These are phyloP conservation scores for Pythium grandisporangium DNA, from an alignment of 352 stramenopile species.

Conservation along the genomic window DNA sequence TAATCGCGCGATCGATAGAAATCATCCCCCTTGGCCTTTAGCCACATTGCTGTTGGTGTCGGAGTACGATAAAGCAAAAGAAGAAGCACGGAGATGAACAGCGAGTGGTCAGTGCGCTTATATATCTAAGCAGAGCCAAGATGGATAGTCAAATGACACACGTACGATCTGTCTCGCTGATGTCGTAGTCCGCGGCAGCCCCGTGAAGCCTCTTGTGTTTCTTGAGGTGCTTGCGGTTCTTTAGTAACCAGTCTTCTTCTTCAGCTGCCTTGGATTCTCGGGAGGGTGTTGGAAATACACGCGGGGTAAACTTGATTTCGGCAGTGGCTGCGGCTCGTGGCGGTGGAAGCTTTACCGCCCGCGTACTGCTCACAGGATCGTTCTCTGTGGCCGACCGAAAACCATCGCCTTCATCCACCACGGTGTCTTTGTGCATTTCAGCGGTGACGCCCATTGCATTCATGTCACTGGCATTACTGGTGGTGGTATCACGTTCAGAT, in stretches of 20 bases:
- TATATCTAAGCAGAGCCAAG: no score
- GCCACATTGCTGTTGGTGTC: constrained; percentile 76
- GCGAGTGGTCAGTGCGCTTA: no score
- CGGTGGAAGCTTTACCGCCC: constrained; percentile 19
- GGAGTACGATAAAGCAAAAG: constrained; percentile 1
- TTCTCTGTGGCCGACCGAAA: no score
- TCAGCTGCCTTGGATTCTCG: constrained; percentile 76
- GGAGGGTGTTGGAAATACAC: constrained; percentile 66
- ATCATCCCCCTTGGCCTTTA: constrained; percentile 83
- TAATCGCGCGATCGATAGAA: constrained; percentile 70
- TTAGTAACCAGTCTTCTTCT: constrained; percentile 77
- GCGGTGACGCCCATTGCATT: no score
- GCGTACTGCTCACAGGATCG: no score
- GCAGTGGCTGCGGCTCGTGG: constrained; percentile 30
- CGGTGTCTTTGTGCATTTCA: no score
- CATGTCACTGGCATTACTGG: no score
- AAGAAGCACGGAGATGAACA: neutral
- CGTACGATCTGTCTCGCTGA: constrained; percentile 80
- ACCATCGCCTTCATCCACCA: no score
- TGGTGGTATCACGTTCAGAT: no score
- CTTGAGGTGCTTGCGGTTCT: constrained; percentile 73
- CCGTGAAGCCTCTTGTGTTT: constrained; percentile 54
- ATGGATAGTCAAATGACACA: no score
- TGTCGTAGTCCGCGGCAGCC: constrained; percentile 40
- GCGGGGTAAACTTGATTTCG: constrained; percentile 67